Evolutionary conservation across 768 basidiomycete genomes (phyloP), one percentile per base, ranked within the genome.

Genomic region (Thelephora aurantiotincta): DNA sequence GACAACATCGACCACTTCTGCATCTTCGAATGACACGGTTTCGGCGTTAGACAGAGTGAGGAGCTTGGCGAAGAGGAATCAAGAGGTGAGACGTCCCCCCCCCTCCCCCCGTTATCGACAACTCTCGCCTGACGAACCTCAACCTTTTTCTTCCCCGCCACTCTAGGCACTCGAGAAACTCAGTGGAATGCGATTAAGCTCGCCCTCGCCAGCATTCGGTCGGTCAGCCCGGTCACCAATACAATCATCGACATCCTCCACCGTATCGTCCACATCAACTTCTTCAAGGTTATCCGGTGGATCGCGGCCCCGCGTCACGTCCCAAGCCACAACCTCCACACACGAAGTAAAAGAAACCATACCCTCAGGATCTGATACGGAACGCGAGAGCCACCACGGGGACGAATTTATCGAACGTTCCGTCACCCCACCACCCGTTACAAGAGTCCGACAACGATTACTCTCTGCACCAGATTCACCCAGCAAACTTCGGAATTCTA

Each of bases 311-410:
- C 43, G 36, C 35, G 18, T 63, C 22, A 53, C 60, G 48, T 57
- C 66, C 6, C 59, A 68, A 35, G 34, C 26, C 5, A 30, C 26
- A 30, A 30, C 57, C 38, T 43, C 53, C 22, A 48, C 50, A 34
- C 30, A 49, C 44, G 42, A 48, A 50, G 60, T 44, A 54, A 56
- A 35, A 43, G 50, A 56, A 38, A 54, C 51, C 55, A 53, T 63
- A 50, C 55, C 62, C 53, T 88, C 85, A 6, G 86, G 86, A 30
- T 88, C 84, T 2, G 87, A 88, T 60, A 89, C 86, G 0, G 87
- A 89, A 60, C 77, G 82, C 38, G 84, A 87, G 61, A 72, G 69
- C 35, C 55, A 60, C 35, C 60, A 60, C n/a, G 19, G 42, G 7
- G 54, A 61, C 2, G 67, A 70, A 14, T 64, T 63, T 7, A 72